Evolutionary conservation across 2,329 filamentous ascomycete species (phyloP).

Genomic region (Nemania serpens): DNA sequence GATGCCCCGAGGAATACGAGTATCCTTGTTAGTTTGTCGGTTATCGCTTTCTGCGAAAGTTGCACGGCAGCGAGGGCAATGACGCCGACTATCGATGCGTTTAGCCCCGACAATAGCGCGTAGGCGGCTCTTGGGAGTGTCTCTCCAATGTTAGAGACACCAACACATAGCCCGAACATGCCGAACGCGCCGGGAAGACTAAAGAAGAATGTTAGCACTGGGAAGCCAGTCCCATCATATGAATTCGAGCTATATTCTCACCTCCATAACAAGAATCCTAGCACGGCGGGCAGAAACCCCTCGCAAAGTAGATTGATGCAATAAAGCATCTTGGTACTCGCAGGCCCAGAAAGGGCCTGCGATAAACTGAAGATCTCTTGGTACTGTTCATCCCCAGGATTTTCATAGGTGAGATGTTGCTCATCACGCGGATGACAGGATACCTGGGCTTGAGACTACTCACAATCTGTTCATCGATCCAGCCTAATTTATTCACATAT

Average conservation of each 20-base stretch:
- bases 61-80: constrained; percentile 72
- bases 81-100: constrained; percentile 73
- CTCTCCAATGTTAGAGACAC: constrained; percentile 63
- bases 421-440: neutral
- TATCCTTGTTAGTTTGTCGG: constrained; percentile 64
- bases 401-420: neutral
- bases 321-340: constrained; percentile 72
- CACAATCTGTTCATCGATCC: constrained; percentile 73
- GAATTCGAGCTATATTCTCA: constrained; percentile 35
- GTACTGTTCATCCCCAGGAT: constrained; percentile 48
- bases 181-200: constrained; percentile 71
- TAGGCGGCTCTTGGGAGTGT: constrained; percentile 66
- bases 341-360: constrained; percentile 70
- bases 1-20: constrained; percentile 67
- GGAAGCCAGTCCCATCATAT: neutral
- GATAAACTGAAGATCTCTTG: constrained; percentile 73
- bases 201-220: neutral
- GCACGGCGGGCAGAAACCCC: constrained; percentile 60
- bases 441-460: constrained; percentile 21
- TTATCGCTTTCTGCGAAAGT: constrained; percentile 69
- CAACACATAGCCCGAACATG: constrained; percentile 70
- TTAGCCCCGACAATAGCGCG: constrained; percentile 72
- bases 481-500: constrained; percentile 64
- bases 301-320: constrained; percentile 68
- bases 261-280: constrained; percentile 69